These are phyloP conservation scores for Venturia oleaginea DNA, from an alignment of 2,329 filamentous ascomycete species.

Conservation along the genomic window DNA sequence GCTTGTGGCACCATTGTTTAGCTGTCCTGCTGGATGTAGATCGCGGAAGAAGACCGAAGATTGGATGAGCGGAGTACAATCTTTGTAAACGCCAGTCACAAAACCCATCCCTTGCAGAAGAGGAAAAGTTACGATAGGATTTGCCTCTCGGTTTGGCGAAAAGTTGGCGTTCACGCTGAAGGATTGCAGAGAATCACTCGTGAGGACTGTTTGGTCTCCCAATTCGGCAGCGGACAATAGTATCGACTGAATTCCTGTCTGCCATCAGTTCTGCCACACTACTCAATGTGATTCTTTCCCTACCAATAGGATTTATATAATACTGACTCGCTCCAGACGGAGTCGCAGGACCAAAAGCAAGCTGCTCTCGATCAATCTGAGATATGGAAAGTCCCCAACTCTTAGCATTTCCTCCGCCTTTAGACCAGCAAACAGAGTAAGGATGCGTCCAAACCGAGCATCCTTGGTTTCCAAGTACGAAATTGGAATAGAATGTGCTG, in stretches of 20 bases:
- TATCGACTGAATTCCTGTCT: constrained; percentile 58
- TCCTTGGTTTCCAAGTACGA: constrained; percentile 66
- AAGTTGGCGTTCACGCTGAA: constrained; percentile 63
- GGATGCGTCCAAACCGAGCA: constrained; percentile 64
- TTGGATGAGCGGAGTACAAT: constrained; percentile 62
- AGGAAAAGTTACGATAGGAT: constrained; percentile 60
- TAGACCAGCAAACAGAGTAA: constrained; percentile 37
- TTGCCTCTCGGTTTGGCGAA: constrained; percentile 41
- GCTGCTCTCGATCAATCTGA: constrained; percentile 59
- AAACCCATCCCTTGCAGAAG: constrained; percentile 86
- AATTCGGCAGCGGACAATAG: constrained; percentile 73
- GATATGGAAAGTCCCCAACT: constrained; percentile 74
- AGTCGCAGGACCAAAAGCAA: constrained; percentile 51
- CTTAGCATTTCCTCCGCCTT: constrained; percentile 43
- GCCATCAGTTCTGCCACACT: constrained; percentile 18
- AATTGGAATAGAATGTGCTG: constrained; percentile 65
- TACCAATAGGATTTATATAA: constrained; percentile 72
- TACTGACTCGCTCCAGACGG: constrained; percentile 46
- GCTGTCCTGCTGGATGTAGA: constrained; percentile 42
- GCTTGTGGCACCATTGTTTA: constrained; percentile 53
- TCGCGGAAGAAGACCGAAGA: constrained; percentile 65
- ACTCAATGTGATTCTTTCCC: constrained; percentile 66
- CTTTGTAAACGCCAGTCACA: constrained; percentile 67
- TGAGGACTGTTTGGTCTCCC: constrained; percentile 47
- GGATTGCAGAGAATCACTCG: constrained; percentile 42